A percentile compares a stretch with the other conserved stretches of the same genome.
These are phyloP conservation scores for Aureobasidium sp. DNA, from an alignment of 2,329 filamentous ascomycete genomes.

Conservation along the genomic window DNA sequence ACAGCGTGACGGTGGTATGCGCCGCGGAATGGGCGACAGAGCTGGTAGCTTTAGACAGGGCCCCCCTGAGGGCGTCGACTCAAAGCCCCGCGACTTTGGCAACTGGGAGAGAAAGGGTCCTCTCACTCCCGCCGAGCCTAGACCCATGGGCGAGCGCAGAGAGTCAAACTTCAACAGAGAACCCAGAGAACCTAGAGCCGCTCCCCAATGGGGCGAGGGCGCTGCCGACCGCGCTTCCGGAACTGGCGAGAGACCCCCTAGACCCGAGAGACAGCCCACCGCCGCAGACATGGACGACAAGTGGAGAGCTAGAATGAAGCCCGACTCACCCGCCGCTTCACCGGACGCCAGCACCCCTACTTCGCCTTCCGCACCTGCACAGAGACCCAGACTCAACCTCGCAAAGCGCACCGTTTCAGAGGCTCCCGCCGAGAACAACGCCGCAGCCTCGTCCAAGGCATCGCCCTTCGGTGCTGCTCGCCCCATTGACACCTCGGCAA, in stretches of 20 bases:
- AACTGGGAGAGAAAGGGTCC: conserved; percentile 97
- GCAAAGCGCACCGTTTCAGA: conserved; percentile 88
- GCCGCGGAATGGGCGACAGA: conserved; percentile 47
- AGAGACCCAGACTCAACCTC: conserved; percentile 78
- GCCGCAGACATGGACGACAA: conserved; percentile 89
- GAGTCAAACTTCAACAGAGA: conserved; percentile 9
- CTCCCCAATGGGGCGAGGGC: conserved; percentile 69
- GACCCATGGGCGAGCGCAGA: conserved; percentile 6
- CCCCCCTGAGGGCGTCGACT: conserved; percentile 57
- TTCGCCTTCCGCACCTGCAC: conserved; percentile 58
- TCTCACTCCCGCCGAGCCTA: conserved; percentile 58
- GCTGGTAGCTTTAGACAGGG: conserved; percentile 47
- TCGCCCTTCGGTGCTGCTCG: conserved; percentile 91
- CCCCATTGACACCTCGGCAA: conserved; percentile 86
- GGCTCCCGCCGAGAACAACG: conserved; percentile 37
- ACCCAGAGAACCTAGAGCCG: conserved; percentile 38
- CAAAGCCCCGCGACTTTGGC: conserved; percentile 70
- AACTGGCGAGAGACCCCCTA: conserved; percentile 60
- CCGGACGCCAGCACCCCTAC: conserved; percentile 71
- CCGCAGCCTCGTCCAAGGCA: conserved; percentile 62
- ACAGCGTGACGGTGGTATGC: conserved; percentile 40
- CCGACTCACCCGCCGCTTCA: conserved; percentile 61
- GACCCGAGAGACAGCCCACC: conserved; percentile 58
- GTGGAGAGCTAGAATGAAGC: conserved; percentile 87
- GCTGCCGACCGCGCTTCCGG: conserved; percentile 53